Conservation (phyloP, 768 basidiomycete species). For the Psilocybe azurescens region DNA sequence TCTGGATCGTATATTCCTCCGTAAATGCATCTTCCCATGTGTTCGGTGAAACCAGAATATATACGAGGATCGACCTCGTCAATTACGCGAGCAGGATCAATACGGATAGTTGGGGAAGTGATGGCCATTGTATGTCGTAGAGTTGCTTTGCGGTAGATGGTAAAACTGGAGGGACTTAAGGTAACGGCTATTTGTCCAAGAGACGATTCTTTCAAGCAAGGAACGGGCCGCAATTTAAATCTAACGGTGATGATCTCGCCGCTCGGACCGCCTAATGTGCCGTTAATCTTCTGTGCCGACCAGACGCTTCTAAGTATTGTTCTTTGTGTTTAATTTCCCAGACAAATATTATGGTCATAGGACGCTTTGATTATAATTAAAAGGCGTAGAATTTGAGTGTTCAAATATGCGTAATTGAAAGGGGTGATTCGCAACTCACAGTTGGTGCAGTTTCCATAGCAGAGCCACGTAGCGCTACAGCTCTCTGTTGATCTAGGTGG, state of each 20-base stretch:
- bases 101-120: slow-evolving; percentile 36
- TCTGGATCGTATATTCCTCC: slow-evolving; percentile 50
- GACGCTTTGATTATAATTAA: too few relatives aligned
- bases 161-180: neutral
- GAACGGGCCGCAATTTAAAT: neutral
- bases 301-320: too few relatives aligned
- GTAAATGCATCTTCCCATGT: slow-evolving; percentile 63
- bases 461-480: too few relatives aligned
- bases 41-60: slow-evolving; percentile 68
- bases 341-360: too few relatives aligned
- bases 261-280: too few relatives aligned
- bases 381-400: too few relatives aligned
- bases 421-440: too few relatives aligned
- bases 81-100: slow-evolving; percentile 46
- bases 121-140: slow-evolving; percentile 5
- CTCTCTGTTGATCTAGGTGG: too few relatives aligned
- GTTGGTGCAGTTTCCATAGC: too few relatives aligned
- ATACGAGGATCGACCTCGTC: slow-evolving; percentile 53
- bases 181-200: neutral
- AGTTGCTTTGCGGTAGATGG: neutral
- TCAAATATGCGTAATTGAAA: too few relatives aligned
- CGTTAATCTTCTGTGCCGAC: too few relatives aligned
- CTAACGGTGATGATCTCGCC: neutral
- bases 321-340: too few relatives aligned
- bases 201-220: neutral